These are phyloP conservation scores for Trypanosoma rangeli DNA, from an alignment of 208 protist species.

Conservation along the genomic window DNA sequence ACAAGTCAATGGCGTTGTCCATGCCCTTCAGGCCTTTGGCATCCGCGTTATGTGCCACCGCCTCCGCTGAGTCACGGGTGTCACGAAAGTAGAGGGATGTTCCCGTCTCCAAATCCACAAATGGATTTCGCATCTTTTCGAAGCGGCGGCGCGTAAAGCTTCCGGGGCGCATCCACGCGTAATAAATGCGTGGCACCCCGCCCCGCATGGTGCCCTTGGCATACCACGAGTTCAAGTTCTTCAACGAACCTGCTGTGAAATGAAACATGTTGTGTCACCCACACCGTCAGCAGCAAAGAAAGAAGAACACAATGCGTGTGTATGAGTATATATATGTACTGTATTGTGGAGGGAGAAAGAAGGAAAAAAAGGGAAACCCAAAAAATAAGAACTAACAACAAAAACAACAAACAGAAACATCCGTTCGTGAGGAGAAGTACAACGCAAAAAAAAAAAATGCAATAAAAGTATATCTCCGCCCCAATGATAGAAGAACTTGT, in stretches of 20 bases:
- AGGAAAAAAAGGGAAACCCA: constrained; percentile 6
- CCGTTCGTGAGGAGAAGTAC: not conserved
- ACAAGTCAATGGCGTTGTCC: constrained; percentile 90
- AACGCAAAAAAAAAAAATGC: not conserved
- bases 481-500: not conserved
- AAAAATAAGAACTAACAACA: not conserved
- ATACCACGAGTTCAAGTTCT: constrained; percentile 88
- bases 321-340: not conserved
- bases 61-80: constrained; percentile 85
- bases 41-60: constrained; percentile 83
- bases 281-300: constrained; percentile 8
- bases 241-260: constrained; percentile 33
- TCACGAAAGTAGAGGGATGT: constrained; percentile 92
- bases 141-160: constrained; percentile 90
- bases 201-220: constrained; percentile 91
- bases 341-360: constrained; percentile 1
- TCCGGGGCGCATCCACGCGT: constrained; percentile 91
- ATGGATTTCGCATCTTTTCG: constrained; percentile 94
- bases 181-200: constrained; percentile 92
- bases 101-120: constrained; percentile 90
- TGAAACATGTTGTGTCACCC: constrained; percentile 48
- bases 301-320: constrained; percentile 13
- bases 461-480: constrained; percentile 3
- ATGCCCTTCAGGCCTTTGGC: constrained; percentile 91
- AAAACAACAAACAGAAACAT: not conserved